Evolutionary conservation across 208 protist genomes (phyloP), one percentile per base, ranked within the genome.

Genomic region (Trypanosoma caninum): DNA sequence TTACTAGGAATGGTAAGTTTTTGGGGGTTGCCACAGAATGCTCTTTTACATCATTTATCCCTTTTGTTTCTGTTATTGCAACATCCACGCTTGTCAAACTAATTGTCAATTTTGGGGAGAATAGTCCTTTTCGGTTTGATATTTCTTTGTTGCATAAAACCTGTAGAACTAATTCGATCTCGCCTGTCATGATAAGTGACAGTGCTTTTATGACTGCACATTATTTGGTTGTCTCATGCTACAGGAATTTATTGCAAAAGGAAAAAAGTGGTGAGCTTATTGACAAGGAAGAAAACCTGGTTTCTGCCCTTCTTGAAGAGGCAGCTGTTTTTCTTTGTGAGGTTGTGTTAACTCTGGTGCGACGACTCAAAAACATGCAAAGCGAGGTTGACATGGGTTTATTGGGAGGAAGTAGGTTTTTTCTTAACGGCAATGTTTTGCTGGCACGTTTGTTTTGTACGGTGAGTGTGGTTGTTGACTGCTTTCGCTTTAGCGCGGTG

Each of bases 51-150:
- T 81, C 59, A 14, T 59, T 81, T 38, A 82, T 82, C 18, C 86
- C 86, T 1, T 86, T 92, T 71, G 68, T 96, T 56, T 71, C 69
- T 20, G 81, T 79, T 18, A 57, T 80, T 25, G 78, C 72, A 31
- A 40, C 55, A 6, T 67, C 76, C 35, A 79, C 76, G 0, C 71
- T 96, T 9, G 67, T 93, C 42, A 90, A 87, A 69, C 53, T 93
- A 3, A 79, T 96, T 48, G 89, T 92, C 20, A 96, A 96, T 63
- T 96, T 96, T 70, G 89, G 89, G 41, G 62, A 75, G 16, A 76
- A 92, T 55, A 59, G 58, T 53, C 82, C 89, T 3, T 96, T 96
- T 58, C 65, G 69, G 44, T 96, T 93, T 72, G 77, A 96, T 65
- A 62, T 92, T 33, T 56, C 84, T 11, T 77, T 82, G 18, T 20